Evolutionary conservation across 179 eudicot genomes (phyloP).

Genomic region (Pouteria campechiana): DNA sequence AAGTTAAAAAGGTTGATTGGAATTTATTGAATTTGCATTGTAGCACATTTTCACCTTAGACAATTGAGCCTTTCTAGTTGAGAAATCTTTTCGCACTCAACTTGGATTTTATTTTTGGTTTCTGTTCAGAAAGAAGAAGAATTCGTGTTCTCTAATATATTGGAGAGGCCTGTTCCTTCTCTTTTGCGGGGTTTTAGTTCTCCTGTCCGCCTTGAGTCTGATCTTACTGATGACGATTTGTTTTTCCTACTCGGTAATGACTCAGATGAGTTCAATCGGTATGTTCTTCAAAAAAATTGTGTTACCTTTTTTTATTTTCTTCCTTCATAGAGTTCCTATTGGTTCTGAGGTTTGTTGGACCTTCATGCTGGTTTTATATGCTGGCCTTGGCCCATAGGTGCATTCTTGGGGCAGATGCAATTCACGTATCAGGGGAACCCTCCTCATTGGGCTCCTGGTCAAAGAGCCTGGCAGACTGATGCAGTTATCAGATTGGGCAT

Average conservation of each 20-base stretch:
- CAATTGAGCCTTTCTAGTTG: too few relatives aligned
- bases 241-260: slow-evolving; percentile 94
- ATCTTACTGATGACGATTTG: slow-evolving; percentile 68
- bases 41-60: neutral
- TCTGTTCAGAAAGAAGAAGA: slow-evolving; percentile 83
- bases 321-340: too few relatives aligned
- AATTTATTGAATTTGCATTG: too few relatives aligned
- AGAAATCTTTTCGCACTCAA: too few relatives aligned
- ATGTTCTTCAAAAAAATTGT: slow-evolving; percentile 1
- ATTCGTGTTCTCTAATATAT: slow-evolving; percentile 68
- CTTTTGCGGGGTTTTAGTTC: slow-evolving; percentile 86
- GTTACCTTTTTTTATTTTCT: neutral
- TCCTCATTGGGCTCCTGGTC: too few relatives aligned
- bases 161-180: slow-evolving; percentile 80
- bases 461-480: too few relatives aligned
- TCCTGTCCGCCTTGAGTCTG: slow-evolving; percentile 81
- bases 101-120: slow-evolving; percentile 1
- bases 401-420: too few relatives aligned
- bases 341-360: too few relatives aligned
- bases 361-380: too few relatives aligned
- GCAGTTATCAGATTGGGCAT: too few relatives aligned
- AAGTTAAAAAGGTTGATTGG: slow-evolving; percentile 65
- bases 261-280: slow-evolving; percentile 98
- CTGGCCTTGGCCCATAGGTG: too few relatives aligned
- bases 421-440: too few relatives aligned